phyloP scores from a whole-genome alignment of 1,284 basidiomycete species.

The Acaromyces ingoldii region DNA sequence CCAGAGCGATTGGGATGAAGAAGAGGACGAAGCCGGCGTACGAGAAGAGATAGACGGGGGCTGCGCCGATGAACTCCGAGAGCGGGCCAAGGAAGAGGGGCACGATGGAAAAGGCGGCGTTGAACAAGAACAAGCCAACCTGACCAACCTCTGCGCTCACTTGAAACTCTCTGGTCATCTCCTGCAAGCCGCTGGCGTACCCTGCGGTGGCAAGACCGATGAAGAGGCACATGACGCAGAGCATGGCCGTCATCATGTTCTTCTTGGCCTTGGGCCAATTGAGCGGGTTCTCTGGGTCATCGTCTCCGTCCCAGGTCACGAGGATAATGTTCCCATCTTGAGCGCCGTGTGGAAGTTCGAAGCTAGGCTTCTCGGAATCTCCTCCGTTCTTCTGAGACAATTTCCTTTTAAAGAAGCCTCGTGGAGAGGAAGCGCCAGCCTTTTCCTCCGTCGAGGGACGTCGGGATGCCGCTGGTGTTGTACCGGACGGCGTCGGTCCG shows the following conservation, averaged over 20 bases:
- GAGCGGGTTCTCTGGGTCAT: conserved; percentile 39
- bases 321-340: conserved; percentile 34
- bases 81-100: conserved; percentile 49
- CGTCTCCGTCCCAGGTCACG: conserved; percentile 31
- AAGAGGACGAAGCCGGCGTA: conserved; percentile 47
- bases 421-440: too few species aligned
- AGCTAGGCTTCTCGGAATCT: too few species aligned
- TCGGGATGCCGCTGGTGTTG: neutral
- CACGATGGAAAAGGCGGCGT: conserved; percentile 30
- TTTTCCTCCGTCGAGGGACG: neutral
- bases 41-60: conserved; percentile 47
- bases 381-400: too few species aligned
- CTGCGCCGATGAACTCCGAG: conserved; percentile 48
- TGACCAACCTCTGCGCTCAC: conserved; percentile 44
- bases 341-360: conserved; percentile 10
- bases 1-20: conserved; percentile 44
- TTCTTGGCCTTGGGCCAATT: conserved; percentile 35
- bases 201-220: conserved; percentile 49
- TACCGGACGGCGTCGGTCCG: too few species aligned
- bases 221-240: conserved; percentile 43
- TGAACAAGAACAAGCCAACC: conserved; percentile 47
- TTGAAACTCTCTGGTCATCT: conserved; percentile 44
- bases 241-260: conserved; percentile 36
- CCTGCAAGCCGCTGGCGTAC: conserved; percentile 40
- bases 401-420: too few species aligned